phyloP scores from a whole-genome alignment of 2,329 filamentous ascomycete genomes.

The Thielaviopsis populi region DNA sequence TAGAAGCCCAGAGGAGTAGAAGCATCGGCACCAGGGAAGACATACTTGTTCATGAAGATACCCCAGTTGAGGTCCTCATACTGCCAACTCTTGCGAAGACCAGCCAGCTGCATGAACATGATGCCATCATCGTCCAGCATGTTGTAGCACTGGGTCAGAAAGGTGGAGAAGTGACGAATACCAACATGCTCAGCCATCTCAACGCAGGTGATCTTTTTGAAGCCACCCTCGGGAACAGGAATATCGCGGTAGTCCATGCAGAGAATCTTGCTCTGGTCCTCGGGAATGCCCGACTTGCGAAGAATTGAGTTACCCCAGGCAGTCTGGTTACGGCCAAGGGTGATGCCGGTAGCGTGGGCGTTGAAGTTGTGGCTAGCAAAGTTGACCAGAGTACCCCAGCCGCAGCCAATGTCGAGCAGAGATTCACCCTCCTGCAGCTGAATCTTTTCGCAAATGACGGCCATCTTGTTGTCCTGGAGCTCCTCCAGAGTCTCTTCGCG shows the following conservation, averaged over 20 bases:
- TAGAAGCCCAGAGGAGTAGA: constrained; percentile 85
- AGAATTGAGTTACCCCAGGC: constrained; percentile 90
- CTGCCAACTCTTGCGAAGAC: constrained; percentile 88
- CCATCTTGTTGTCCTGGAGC: constrained; percentile 94
- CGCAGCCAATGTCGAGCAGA: constrained; percentile 89
- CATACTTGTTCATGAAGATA: constrained; percentile 98
- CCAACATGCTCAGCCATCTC: constrained; percentile 99
- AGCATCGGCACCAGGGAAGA: constrained; percentile 94
- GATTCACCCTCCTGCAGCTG: constrained; percentile 64
- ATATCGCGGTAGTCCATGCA: constrained; percentile 98
- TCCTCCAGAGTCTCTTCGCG: constrained; percentile 84
- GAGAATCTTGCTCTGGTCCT: constrained; percentile 79
- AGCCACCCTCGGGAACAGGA: constrained; percentile 37
- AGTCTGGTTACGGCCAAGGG: constrained; percentile 89
- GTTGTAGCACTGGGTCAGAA: constrained; percentile 75
- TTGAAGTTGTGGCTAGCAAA: constrained; percentile 90
- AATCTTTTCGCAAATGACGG: constrained; percentile 92
- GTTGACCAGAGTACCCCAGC: constrained; percentile 91
- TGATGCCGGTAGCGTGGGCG: constrained; percentile 73
- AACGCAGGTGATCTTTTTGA: constrained; percentile 83
- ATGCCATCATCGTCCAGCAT: constrained; percentile 95
- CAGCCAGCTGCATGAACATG: constrained; percentile 92
- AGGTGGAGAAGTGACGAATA: constrained; percentile 69
- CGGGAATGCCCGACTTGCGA: constrained; percentile 63
- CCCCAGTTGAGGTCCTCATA: constrained; percentile 98